These are phyloP conservation scores for Dendrobium catenatum DNA, from an alignment of 106 monocot genomes.

Conservation along the genomic window DNA sequence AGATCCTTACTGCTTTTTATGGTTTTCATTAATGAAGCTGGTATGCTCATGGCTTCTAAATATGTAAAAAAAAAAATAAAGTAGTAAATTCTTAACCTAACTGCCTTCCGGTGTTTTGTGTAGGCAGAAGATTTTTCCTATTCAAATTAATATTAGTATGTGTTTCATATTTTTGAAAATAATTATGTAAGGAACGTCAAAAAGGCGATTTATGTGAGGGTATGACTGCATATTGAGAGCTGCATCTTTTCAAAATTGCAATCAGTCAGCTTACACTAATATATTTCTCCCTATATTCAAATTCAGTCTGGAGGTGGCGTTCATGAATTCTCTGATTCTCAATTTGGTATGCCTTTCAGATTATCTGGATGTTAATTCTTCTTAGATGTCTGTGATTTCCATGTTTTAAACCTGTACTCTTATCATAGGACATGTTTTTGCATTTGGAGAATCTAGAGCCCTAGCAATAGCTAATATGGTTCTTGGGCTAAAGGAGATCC, in stretches of 20 bases:
- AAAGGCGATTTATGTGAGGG: no score
- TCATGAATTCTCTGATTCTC: constrained; percentile 99
- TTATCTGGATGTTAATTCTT: neutral
- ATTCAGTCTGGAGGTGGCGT: constrained; percentile 98
- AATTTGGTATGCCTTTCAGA: constrained; percentile 70
- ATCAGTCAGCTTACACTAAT: neutral
- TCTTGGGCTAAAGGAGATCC: constrained; percentile 93
- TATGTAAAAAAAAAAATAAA: neutral
- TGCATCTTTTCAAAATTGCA: neutral
- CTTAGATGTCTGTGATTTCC: neutral
- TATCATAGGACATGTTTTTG: constrained; percentile 87
- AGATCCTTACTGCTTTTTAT: neutral
- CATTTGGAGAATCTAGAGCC: constrained; percentile 95
- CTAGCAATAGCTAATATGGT: constrained; percentile 98
- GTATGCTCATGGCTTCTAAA: neutral
- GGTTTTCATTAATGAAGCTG: neutral
- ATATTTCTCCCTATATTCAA: constrained; percentile 4
- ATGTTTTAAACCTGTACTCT: constrained; percentile 13
- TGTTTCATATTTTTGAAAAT: neutral
- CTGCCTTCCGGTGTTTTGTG: no score
- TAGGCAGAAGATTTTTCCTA: no score
- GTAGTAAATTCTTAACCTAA: neutral
- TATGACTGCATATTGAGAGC: neutral
- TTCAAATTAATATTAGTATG: no score
- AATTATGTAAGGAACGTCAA: neutral